A percentile compares a stretch with the other conserved stretches of the same genome.
phyloP scores from a whole-genome alignment of 2,329 filamentous ascomycete species.

The Epichloe gansuensis region DNA sequence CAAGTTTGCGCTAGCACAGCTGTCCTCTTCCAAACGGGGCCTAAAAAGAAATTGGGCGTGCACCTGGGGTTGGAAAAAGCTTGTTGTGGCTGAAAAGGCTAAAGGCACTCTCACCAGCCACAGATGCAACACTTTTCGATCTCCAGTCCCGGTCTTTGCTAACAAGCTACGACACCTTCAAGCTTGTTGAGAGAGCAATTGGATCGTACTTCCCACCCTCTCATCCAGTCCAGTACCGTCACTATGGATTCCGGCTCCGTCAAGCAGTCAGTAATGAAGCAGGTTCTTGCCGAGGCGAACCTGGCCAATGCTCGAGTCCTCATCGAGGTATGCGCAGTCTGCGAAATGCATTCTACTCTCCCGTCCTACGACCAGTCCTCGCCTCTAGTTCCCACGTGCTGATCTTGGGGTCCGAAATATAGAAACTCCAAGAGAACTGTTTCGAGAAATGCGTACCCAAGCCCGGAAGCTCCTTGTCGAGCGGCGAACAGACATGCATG shows the following conservation, averaged over 20 bases:
- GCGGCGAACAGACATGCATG: constrained; percentile 57
- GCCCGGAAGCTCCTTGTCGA: constrained; percentile 53
- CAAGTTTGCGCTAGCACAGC: constrained; percentile 8
- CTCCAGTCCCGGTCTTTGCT: background rate
- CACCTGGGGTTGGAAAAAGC: constrained; percentile 3
- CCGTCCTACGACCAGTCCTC: background rate
- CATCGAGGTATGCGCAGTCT: constrained; percentile 44
- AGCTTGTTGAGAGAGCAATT: background rate
- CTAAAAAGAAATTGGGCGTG: constrained; percentile 5
- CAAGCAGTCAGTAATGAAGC: constrained; percentile 51
- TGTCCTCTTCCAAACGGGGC: constrained; percentile 12
- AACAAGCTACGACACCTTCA: background rate
- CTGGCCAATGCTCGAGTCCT: constrained; percentile 56
- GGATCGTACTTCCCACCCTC: too few relatives aligned
- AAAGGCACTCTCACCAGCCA: constrained; percentile 9
- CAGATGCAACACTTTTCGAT: constrained; percentile 11
- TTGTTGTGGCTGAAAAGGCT: background rate
- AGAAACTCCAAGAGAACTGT: constrained; percentile 75
- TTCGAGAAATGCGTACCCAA: constrained; percentile 66
- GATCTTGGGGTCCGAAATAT: constrained; percentile 1
- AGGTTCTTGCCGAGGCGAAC: constrained; percentile 51
- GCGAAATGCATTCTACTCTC: background rate
- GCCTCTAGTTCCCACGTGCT: background rate
- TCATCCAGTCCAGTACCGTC: too few relatives aligned
- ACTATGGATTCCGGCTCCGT: constrained; percentile 44